Percentiles rank a stretch among this genome's conserved stretches.
phyloP scores from a whole-genome alignment of 805 yeast genomes.

The Candida bentonensis region DNA sequence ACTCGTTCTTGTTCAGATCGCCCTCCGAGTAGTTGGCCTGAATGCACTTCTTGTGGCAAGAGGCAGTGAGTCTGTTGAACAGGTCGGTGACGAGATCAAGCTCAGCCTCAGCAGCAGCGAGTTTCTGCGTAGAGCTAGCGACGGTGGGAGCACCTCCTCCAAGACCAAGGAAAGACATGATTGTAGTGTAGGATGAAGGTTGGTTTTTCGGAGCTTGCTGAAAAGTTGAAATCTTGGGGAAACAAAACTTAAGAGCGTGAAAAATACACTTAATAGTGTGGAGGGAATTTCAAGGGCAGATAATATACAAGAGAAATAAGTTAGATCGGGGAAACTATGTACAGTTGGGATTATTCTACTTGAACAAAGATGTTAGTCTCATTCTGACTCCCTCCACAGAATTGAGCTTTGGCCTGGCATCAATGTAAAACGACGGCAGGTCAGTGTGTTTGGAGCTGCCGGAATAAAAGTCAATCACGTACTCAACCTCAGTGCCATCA shows the following conservation, averaged over 20 bases:
- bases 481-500: slow-evolving; percentile 59
- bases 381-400: slow-evolving; percentile 65
- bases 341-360: too few relatives aligned
- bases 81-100: slow-evolving; percentile 94
- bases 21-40: slow-evolving; percentile 48
- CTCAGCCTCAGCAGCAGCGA: slow-evolving; percentile 85
- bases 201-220: too few relatives aligned
- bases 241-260: too few relatives aligned
- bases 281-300: too few relatives aligned
- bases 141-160: slow-evolving; percentile 33
- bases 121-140: slow-evolving; percentile 19
- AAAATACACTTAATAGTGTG: background rate
- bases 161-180: slow-evolving; percentile 32
- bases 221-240: too few relatives aligned
- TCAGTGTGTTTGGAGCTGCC: slow-evolving; percentile 36
- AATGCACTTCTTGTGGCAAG: slow-evolving; percentile 83
- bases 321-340: too few relatives aligned
- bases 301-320: too few relatives aligned
- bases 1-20: slow-evolving; percentile 65
- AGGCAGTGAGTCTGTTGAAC: slow-evolving; percentile 84
- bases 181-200: too few relatives aligned
- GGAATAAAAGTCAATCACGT: slow-evolving; percentile 83
- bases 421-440: slow-evolving; percentile 55
- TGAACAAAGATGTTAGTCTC: slow-evolving; percentile 46
- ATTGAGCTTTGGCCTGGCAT: slow-evolving; percentile 85